Evolutionary conservation across 345 rosid genomes (phyloP), one percentile per base, ranked within the genome.

Genomic region (Moricandia arvensis): DNA sequence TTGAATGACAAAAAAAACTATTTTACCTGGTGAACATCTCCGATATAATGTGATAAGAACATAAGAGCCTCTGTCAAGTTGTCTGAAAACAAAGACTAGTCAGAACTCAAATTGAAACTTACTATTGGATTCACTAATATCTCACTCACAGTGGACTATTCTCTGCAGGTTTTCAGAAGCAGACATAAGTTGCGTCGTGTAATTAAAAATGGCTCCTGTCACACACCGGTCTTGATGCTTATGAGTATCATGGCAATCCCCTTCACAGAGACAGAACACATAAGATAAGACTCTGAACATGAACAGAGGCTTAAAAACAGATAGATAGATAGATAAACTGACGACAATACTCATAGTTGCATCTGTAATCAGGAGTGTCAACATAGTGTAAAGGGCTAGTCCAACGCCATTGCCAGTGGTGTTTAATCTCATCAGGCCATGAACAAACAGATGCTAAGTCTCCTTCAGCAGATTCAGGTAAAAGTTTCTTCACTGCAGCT

Each of bases 1-100:
- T 63, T 24, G 18, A 69, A 41, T 34, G 55, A 16, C 21, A 55
- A 58, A 41, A n/a, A n/a, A n/a, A 18, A 15, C 5, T 31, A 24
- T 47, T 82, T 69, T 72, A 95, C 99, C 97, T 95, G 99, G 76
- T 95, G 99, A 51, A 90, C 80, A 79, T 95, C 99, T 51, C 97
- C 98, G 16, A 95, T 79, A 76, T 65, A 90, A 78, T 95, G 99
- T 51, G 97, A 86, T 67, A 92, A 83, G 79, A 95, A 95, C 97
- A 95, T 80, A 33, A 95, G 91, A 1, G 99, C 98, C 84, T 95
- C 91, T 0, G 93, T 89, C 75, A 92, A 82, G 76, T 95, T 95
- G 80, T 88, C 99, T 95, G 84, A 78, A 71, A 69, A 38, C 33
- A 43, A 78, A 71, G 6, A 66, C 69, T 67, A 35, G 6, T 38